phyloP scores from a whole-genome alignment of 2,329 filamentous ascomycete genomes.

The Dothideomycetes sp. region DNA sequence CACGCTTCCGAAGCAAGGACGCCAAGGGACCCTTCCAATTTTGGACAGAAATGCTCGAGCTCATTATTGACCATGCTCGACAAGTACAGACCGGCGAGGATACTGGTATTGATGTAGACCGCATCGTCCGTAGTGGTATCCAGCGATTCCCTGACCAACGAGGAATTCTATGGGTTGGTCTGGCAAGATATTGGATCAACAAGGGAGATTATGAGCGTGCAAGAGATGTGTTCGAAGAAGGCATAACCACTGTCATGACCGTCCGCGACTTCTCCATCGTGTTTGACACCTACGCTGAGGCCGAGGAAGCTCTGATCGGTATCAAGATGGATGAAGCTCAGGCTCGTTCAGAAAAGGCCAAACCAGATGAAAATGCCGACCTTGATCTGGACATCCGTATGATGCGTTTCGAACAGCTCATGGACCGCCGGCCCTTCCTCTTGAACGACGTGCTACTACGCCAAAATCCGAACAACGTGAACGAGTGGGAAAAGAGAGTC shows the following conservation, averaged over 20 bases:
- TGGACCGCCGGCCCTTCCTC: constrained; percentile 92
- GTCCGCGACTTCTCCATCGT: constrained; percentile 94
- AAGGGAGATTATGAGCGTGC: constrained; percentile 87
- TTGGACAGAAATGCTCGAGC: constrained; percentile 95
- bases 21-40: constrained; percentile 93
- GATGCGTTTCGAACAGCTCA: constrained; percentile 95
- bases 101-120: constrained; percentile 78
- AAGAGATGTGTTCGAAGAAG: constrained; percentile 89
- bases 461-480: constrained; percentile 92
- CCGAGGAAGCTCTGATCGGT: constrained; percentile 91
- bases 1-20: constrained; percentile 82
- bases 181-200: constrained; percentile 95
- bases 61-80: constrained; percentile 76
- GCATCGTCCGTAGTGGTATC: constrained; percentile 87
- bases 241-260: constrained; percentile 96
- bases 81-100: constrained; percentile 74
- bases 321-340: constrained; percentile 84
- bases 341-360: constrained; percentile 65
- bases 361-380: constrained; percentile 72
- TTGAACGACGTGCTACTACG: constrained; percentile 91
- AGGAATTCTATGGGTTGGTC: constrained; percentile 86
- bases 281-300: constrained; percentile 93
- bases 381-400: constrained; percentile 93
- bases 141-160: constrained; percentile 84
- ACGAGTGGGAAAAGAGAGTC: constrained; percentile 96